Evolutionary conservation across 805 yeast species (phyloP), one percentile per base, ranked within the genome.

Genomic region (Saturnispora quitensis): DNA sequence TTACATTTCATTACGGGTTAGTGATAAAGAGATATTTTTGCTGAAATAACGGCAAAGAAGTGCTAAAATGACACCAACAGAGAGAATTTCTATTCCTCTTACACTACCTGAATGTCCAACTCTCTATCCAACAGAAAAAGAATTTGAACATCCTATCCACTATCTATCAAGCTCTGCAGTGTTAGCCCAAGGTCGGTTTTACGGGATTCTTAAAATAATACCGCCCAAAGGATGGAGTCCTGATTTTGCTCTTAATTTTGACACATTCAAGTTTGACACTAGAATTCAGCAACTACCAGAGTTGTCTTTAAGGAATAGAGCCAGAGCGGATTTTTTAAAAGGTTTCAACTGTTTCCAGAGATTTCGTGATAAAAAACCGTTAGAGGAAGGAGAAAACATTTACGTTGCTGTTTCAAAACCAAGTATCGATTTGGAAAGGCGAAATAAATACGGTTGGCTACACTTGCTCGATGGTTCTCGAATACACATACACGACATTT

Each of bases 221-320:
- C 84, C 84, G 5, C 84, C 84, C 0, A 50, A 56, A 17, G 65
- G 60, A n/a, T 79, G 82, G 82, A 62, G 61, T 45, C 82, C 84
- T 0, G 79, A 78, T 0, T 74, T 84, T 55, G 73, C 80, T 50
- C 68, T 85, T 20, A 73, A 84, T 47, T 69, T 71, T 45, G 59
- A 68, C 6, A 62, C 61, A n/a, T 85, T 86, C 65, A 73, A 67
- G 47, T 86, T 86, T 61, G 82, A 78, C 55, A 84, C 89, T 8
- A 66, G 95, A 50, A 62, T 82, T n/a, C 93, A 86, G 62, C 76
- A 73, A 45, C 60, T 86, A 50, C 76, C 78, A 58, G 88, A 84
- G 61, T 67, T 86, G 60, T 81, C 83, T 25, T 62, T 86, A 17
- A 63, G 75, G 7, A 82, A 82, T 52, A 70, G 95, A 55, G 77